These are phyloP conservation scores for Ogataea trehaloabstinens DNA, from an alignment of 805 yeast genomes.

Conservation along the genomic window DNA sequence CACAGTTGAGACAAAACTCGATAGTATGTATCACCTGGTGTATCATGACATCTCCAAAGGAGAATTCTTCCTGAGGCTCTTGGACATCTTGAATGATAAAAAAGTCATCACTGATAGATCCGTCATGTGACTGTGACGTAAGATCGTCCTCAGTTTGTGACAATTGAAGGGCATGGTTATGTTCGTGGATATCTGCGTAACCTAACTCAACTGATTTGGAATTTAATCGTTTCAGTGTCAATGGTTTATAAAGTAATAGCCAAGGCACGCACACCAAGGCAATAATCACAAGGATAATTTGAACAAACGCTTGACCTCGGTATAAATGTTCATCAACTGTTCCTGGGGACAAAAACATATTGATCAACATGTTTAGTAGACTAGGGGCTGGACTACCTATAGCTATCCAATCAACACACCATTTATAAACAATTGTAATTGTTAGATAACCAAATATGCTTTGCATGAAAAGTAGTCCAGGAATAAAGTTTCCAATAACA, in stretches of 20 bases:
- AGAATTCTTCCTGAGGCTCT: slow-evolving; percentile 41
- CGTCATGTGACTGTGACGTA: slow-evolving; percentile 15
- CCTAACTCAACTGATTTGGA: slow-evolving; percentile 48
- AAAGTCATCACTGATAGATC: slow-evolving; percentile 30
- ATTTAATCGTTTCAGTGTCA: slow-evolving; percentile 42
- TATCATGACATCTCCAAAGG: slow-evolving; percentile 68
- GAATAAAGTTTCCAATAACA: slow-evolving; percentile 69
- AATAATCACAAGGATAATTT: slow-evolving; percentile 51
- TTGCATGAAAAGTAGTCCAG: slow-evolving; percentile 74
- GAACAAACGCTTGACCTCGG: slow-evolving; percentile 62
- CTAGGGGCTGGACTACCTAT: slow-evolving; percentile 68
- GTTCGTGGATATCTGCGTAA: slow-evolving; percentile 45
- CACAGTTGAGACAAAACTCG: slow-evolving; percentile 77
- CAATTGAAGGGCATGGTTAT: slow-evolving; percentile 16
- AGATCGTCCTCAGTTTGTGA: slow-evolving; percentile 31
- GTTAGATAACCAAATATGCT: slow-evolving; percentile 72
- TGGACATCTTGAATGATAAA: slow-evolving; percentile 26
- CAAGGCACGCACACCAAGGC: slow-evolving; percentile 77
- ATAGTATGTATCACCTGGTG: slow-evolving; percentile 81
- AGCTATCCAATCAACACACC: slow-evolving; percentile 70
- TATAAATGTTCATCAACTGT: slow-evolving; percentile 62
- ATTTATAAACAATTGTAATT: slow-evolving; percentile 66
- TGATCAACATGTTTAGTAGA: slow-evolving; percentile 68
- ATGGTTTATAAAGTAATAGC: slow-evolving; percentile 65
- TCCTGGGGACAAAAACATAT: slow-evolving; percentile 76